Evolutionary conservation across 306 rosid genomes (phyloP).

Genomic region (Vachellia pachyceras): DNA sequence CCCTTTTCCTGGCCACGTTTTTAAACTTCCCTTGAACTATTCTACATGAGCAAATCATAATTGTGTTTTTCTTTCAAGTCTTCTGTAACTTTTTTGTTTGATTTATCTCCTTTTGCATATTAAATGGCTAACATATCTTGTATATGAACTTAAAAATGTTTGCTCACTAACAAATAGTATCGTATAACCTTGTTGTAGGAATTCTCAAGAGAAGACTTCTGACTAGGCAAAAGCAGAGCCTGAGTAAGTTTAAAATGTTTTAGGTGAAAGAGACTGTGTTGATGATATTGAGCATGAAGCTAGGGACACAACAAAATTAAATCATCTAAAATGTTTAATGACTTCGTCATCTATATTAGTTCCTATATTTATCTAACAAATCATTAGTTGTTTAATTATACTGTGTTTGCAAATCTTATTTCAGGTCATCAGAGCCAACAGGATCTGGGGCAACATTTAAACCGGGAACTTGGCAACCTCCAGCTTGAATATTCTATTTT

Average conservation of each 20-base stretch:
- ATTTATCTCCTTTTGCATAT: conserved; percentile 8
- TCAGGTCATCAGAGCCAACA: conserved; percentile 79
- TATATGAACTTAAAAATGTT: background rate
- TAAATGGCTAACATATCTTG: background rate
- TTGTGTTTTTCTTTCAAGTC: conserved; percentile 1
- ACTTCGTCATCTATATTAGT: conserved; percentile 8
- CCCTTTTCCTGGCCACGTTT: background rate
- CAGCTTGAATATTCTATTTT: conserved; percentile 51
- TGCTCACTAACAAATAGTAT: conserved; percentile 9
- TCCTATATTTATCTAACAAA: conserved; percentile 19
- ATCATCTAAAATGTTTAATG: background rate
- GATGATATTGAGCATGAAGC: conserved; percentile 3
- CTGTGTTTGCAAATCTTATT: conserved; percentile 31
- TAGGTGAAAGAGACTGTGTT: conserved; percentile 7
- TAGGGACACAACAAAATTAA: background rate
- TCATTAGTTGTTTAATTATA: conserved; percentile 8
- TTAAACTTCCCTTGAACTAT: conserved; percentile 12
- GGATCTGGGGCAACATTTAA: conserved; percentile 72
- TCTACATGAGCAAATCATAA: background rate
- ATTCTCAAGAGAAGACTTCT: conserved; percentile 44
- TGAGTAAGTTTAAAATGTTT: conserved; percentile 54
- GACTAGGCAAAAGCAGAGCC: conserved; percentile 46
- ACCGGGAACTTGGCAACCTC: conserved; percentile 99
- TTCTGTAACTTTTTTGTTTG: conserved; percentile 4
- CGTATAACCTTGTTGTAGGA: conserved; percentile 53